Percentiles rank a stretch among this genome's conserved stretches.
Evolutionary conservation across 2,329 filamentous ascomycete species (phyloP).

Genomic region (Talaromyces sp.): DNA sequence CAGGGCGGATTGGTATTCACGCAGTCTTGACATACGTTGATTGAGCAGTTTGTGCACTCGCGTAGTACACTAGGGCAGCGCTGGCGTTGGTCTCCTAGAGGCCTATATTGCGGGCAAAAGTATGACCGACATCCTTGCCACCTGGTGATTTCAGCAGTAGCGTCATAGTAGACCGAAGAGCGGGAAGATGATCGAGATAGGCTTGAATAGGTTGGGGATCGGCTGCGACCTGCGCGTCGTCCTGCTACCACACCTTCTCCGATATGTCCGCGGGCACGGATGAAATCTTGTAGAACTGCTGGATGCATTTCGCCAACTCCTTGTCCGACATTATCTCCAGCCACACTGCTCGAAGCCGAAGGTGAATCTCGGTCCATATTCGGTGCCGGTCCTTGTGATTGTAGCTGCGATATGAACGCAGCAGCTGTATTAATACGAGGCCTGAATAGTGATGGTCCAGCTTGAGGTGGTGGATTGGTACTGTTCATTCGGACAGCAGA

Average conservation of each 20-base stretch:
- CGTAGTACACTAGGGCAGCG: constrained; percentile 43
- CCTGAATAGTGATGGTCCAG: background rate
- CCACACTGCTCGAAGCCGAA: constrained; percentile 36
- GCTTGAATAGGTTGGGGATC: constrained; percentile 40
- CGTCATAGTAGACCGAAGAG: constrained; percentile 36
- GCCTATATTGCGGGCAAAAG: constrained; percentile 44
- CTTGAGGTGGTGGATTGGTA: background rate
- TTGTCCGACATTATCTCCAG: constrained; percentile 31
- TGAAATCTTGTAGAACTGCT: constrained; percentile 22
- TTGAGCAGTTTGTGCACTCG: constrained; percentile 45
- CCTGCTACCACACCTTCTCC: constrained; percentile 22
- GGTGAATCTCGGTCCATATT: constrained; percentile 22
- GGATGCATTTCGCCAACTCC: constrained; percentile 25
- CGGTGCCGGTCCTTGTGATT: constrained; percentile 17
- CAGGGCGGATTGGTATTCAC: constrained; percentile 39
- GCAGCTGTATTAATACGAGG: background rate
- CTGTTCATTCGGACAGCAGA: background rate
- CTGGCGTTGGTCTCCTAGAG: constrained; percentile 44
- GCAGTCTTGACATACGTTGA: constrained; percentile 47
- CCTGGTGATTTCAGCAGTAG: constrained; percentile 33
- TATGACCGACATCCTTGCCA: constrained; percentile 50
- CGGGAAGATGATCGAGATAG: constrained; percentile 40
- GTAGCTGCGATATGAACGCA: constrained; percentile 8
- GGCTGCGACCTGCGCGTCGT: constrained; percentile 34
- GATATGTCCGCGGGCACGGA: constrained; percentile 18